A percentile compares a stretch with the other conserved stretches of the same genome.
Conservation (phyloP, 768 basidiomycete species). For the Xerocomellus intermedius region DNA sequence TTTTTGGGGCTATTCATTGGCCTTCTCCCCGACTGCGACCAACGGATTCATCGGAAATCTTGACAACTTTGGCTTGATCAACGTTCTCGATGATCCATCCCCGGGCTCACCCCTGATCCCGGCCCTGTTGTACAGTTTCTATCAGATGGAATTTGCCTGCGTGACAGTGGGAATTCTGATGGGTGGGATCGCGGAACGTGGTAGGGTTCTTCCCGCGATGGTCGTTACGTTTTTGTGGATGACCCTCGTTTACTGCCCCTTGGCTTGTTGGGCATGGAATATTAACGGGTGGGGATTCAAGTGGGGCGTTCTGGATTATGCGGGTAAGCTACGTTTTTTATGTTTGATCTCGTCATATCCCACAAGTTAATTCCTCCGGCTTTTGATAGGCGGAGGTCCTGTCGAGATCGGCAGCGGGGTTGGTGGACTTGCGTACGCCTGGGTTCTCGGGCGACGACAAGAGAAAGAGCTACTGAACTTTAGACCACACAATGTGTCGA, state of each 20-base stretch:
- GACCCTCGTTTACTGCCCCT: conserved; percentile 84
- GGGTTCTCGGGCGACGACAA: conserved; percentile 81
- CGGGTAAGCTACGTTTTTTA: conserved; percentile 47
- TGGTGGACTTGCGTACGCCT: conserved; percentile 80
- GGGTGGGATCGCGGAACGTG: conserved; percentile 85
- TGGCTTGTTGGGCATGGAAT: conserved; percentile 86
- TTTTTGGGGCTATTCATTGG: conserved; percentile 80
- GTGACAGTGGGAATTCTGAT: conserved; percentile 76
- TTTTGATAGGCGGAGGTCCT: conserved; percentile 67
- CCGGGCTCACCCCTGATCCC: conserved; percentile 82
- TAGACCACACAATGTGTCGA: conserved; percentile 83
- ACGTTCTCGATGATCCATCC: conserved; percentile 69
- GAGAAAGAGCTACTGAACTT: conserved; percentile 74
- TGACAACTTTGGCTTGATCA: conserved; percentile 69
- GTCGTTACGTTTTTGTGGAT: conserved; percentile 82
- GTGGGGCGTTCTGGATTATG: conserved; percentile 86
- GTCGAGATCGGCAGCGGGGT: conserved; percentile 88
- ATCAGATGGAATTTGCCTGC: conserved; percentile 84
- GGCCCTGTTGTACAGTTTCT: conserved; percentile 79
- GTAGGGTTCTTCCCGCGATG: conserved; percentile 78
- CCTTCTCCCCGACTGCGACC: conserved; percentile 75
- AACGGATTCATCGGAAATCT: conserved; percentile 82
- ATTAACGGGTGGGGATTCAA: conserved; percentile 80
- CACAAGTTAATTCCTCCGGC: background rate
- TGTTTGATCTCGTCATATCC: conserved; percentile 1